Conservation (phyloP, 2,329 filamentous ascomycete genomes). For the Botrytis tulipae region DNA sequence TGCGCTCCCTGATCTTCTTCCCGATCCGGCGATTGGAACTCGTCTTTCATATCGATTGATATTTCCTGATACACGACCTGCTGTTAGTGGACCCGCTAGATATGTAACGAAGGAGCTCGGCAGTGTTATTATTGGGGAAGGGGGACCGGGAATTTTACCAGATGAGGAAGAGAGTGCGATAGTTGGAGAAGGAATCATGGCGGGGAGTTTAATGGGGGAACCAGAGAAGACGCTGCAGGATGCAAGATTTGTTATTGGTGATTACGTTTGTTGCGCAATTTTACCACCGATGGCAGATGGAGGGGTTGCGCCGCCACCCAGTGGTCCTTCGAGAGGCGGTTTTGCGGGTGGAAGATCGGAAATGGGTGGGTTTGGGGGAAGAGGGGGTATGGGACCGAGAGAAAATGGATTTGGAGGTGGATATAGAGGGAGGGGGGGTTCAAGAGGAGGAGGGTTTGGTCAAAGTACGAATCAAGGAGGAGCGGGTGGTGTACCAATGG, state of each 20-base stretch:
- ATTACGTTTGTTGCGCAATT: slow-evolving; percentile 82
- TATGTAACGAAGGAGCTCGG: slow-evolving; percentile 81
- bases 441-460: slow-evolving; percentile 42
- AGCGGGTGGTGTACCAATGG: slow-evolving; percentile 41
- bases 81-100: slow-evolving; percentile 47
- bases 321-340: slow-evolving; percentile 42
- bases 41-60: slow-evolving; percentile 85
- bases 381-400: slow-evolving; percentile 41
- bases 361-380: slow-evolving; percentile 41
- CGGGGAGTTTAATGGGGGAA: slow-evolving; percentile 52
- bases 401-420: slow-evolving; percentile 40
- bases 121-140: slow-evolving; percentile 71
- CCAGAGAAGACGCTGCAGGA: slow-evolving; percentile 73
- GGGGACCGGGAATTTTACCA: slow-evolving; percentile 44
- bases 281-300: slow-evolving; percentile 74
- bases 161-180: slow-evolving; percentile 42
- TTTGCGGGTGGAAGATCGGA: slow-evolving; percentile 39
- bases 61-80: slow-evolving; percentile 62
- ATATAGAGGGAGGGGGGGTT: slow-evolving; percentile 40
- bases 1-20: slow-evolving; percentile 66
- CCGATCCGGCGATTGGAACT: slow-evolving; percentile 73
- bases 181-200: slow-evolving; percentile 35
- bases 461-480: slow-evolving; percentile 43
- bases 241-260: slow-evolving; percentile 80
- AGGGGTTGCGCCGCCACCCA: slow-evolving; percentile 63